Conservation (phyloP, 2,329 filamentous ascomycete genomes). For the Fusarium buharicum region DNA sequence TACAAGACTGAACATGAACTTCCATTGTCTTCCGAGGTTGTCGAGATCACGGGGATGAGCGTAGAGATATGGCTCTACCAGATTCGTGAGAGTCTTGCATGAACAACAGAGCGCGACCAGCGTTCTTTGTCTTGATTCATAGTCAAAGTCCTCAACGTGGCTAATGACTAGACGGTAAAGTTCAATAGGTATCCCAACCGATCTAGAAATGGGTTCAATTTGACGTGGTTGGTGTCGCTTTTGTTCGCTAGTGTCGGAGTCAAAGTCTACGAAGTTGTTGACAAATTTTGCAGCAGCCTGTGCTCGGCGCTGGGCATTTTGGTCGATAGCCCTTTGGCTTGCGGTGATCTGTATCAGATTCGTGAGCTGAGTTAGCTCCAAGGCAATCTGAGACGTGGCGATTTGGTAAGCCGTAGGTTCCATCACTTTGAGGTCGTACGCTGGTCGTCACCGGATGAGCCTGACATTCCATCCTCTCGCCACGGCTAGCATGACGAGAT, state of each 20-base stretch:
- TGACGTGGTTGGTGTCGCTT: not conserved
- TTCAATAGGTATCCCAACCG: not conserved
- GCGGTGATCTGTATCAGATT: not conserved
- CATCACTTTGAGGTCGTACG: too few species aligned
- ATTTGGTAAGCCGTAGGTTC: not conserved
- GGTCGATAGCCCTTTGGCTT: not conserved
- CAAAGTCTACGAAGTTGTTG: not conserved
- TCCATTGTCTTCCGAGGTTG: not conserved
- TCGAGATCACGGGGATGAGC: not conserved
- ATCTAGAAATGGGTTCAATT: not conserved
- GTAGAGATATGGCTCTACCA: not conserved
- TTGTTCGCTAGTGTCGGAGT: not conserved
- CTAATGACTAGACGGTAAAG: not conserved
- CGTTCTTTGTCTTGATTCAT: not conserved
- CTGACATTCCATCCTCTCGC: too few species aligned
- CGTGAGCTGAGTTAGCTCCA: not conserved
- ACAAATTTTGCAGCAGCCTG: not conserved
- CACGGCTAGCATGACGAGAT: too few species aligned
- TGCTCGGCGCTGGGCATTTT: not conserved
- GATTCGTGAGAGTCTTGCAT: not conserved
- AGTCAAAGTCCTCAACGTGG: not conserved
- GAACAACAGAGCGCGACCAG: conserved; percentile 1
- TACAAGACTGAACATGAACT: conserved; percentile 3
- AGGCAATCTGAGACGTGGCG: not conserved
- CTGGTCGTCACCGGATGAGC: too few species aligned